Conservation (phyloP, 768 basidiomycete genomes). For the Termitomyces bulborhizus region DNA sequence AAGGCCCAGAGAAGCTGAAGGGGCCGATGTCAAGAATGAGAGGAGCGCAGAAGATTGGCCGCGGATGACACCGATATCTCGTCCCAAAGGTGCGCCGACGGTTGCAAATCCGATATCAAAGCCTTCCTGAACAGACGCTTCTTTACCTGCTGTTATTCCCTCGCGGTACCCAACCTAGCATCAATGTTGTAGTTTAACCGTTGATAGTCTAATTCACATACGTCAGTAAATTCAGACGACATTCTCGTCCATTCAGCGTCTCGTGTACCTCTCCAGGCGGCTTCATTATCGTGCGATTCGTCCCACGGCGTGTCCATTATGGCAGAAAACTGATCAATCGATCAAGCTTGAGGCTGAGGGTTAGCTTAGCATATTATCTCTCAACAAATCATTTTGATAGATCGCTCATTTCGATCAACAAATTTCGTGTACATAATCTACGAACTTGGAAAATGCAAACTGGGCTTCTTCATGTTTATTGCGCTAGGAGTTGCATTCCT, state of each 20-base stretch:
- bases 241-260: conserved; percentile 66
- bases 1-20: background rate
- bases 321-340: background rate
- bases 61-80: conserved; percentile 70
- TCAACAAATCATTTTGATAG: no score
- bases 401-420: no score
- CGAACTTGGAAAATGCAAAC: no score
- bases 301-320: conserved; percentile 59
- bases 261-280: conserved; percentile 18
- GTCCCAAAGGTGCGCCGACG: conserved; percentile 68
- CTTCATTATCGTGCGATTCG: conserved; percentile 27
- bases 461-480: background rate
- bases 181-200: background rate
- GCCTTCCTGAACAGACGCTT: conserved; percentile 78
- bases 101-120: conserved; percentile 82
- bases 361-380: no score
- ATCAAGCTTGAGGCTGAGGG: no score
- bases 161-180: conserved; percentile 92
- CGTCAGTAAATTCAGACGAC: conserved; percentile 66
- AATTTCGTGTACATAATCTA: no score
- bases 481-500: background rate
- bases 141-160: conserved; percentile 91
- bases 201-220: conserved; percentile 21
- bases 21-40: conserved; percentile 39
- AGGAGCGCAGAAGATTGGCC: conserved; percentile 64